Evolutionary conservation across 1,284 basidiomycete genomes (phyloP).

Genomic region (Mycosarcoma mackinlayi): DNA sequence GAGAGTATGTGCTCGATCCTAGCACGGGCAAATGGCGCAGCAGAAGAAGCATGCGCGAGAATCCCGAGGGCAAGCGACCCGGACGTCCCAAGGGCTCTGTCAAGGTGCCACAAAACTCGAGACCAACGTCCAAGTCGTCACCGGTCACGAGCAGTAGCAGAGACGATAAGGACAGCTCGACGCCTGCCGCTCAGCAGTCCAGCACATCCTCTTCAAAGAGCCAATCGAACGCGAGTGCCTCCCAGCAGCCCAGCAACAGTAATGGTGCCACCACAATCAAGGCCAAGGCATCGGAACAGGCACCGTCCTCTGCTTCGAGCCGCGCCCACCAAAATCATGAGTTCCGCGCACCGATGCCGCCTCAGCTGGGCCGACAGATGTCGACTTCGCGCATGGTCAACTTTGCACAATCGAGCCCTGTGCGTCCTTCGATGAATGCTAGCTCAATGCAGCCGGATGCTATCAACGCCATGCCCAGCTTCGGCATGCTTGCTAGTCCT

Average conservation of each 20-base stretch:
- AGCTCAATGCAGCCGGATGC: constrained; percentile 35
- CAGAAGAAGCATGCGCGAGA: constrained; percentile 53
- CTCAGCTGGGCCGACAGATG: constrained; percentile 13
- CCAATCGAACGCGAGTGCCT: neutral
- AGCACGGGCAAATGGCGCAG: constrained; percentile 52
- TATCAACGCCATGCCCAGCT: constrained; percentile 12
- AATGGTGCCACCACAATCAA: constrained; percentile 1
- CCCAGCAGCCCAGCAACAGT: constrained; percentile 12
- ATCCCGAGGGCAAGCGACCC: constrained; percentile 43
- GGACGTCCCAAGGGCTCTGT: constrained; percentile 52
- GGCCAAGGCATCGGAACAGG: neutral
- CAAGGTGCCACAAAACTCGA: constrained; percentile 28
- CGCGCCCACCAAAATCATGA: constrained; percentile 4
- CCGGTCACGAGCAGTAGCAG: constrained; percentile 6
- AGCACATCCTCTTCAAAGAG: neutral
- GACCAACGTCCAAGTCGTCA: constrained; percentile 14
- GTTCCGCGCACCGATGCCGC: constrained; percentile 24
- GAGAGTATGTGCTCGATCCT: constrained; percentile 41
- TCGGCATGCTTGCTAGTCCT: constrained; percentile 37
- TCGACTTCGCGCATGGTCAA: constrained; percentile 17
- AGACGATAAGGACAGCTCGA: constrained; percentile 10
- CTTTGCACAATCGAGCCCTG: constrained; percentile 53
- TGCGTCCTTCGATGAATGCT: constrained; percentile 40
- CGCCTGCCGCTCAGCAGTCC: neutral
- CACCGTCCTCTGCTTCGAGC: neutral